phyloP scores from a whole-genome alignment of 2,329 filamentous ascomycete species.

The Clonostachys sp. region DNA sequence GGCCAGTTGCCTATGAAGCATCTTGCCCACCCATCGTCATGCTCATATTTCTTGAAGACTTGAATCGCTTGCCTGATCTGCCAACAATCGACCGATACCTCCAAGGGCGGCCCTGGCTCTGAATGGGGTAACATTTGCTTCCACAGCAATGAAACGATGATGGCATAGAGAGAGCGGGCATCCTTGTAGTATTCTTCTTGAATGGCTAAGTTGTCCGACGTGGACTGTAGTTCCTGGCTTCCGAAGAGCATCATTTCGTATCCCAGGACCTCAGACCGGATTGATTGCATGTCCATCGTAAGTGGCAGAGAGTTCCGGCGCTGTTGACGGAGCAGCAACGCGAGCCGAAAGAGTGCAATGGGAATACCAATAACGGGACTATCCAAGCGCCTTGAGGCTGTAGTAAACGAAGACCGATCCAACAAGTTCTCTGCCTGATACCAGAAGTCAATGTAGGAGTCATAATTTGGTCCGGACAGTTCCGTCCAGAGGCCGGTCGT shows the following conservation, averaged over 20 bases:
- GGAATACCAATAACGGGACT: conserved; percentile 15
- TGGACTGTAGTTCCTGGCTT: neutral
- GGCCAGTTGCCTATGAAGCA: conserved; percentile 19
- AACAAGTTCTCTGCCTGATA: conserved; percentile 8
- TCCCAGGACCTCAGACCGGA: neutral
- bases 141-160: conserved; percentile 9
- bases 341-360: conserved; percentile 7
- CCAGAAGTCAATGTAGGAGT: conserved; percentile 11
- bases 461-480: neutral
- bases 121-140: neutral
- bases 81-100: conserved; percentile 5
- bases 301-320: conserved; percentile 1
- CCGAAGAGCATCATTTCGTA: neutral
- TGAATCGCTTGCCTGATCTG: conserved; percentile 6
- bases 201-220: neutral
- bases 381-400: conserved; percentile 4
- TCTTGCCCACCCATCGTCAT: conserved; percentile 9
- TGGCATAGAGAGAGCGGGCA: conserved; percentile 8
- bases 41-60: conserved; percentile 6
- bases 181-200: conserved; percentile 6
- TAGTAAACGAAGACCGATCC: conserved; percentile 4
- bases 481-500: conserved; percentile 13
- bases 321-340: conserved; percentile 5
- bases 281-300: neutral
- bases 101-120: neutral